Evolutionary conservation across 805 yeast species (phyloP).

Genomic region (Candida lessepsii): DNA sequence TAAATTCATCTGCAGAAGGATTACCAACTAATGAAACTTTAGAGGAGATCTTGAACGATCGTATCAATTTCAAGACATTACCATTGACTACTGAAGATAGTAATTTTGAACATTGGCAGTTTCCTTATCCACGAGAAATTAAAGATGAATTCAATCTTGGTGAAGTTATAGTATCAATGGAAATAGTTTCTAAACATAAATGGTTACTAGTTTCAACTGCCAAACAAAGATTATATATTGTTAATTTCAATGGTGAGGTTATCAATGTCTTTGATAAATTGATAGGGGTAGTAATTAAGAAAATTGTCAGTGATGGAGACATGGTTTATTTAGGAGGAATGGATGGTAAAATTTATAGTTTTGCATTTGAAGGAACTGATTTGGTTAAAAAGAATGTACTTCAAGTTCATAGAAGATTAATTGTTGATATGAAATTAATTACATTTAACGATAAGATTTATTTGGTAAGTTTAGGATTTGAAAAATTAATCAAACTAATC

Average conservation of each 20-base stretch:
- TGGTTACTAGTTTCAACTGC: constrained; percentile 14
- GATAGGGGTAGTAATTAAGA: constrained; percentile 31
- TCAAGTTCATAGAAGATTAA: constrained; percentile 35
- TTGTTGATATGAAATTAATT: constrained; percentile 37
- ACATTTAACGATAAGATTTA: constrained; percentile 24
- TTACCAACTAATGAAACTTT: constrained; percentile 32
- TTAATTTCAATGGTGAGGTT: constrained; percentile 19
- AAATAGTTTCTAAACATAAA: constrained; percentile 1
- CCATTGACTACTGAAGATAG: constrained; percentile 13
- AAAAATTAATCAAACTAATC: constrained; percentile 38
- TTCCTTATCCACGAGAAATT: constrained; percentile 28
- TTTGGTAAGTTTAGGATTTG: constrained; percentile 62
- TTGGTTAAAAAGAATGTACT: constrained; percentile 14
- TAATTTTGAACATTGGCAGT: constrained; percentile 26
- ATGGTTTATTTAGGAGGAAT: constrained; percentile 46
- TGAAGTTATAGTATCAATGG: constrained; percentile 29
- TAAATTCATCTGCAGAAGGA: constrained; percentile 18
- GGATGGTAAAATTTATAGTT: constrained; percentile 43
- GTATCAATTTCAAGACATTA: constrained; percentile 27
- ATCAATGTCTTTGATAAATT: constrained; percentile 19
- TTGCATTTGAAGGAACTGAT: constrained; percentile 8
- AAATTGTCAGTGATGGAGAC: constrained; percentile 27
- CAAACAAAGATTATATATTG: constrained; percentile 17
- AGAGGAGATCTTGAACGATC: constrained; percentile 39
- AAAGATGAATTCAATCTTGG: constrained; percentile 11